These are phyloP conservation scores for Globisporangium okanoganense DNA, from an alignment of 352 stramenopile genomes.

Conservation along the genomic window DNA sequence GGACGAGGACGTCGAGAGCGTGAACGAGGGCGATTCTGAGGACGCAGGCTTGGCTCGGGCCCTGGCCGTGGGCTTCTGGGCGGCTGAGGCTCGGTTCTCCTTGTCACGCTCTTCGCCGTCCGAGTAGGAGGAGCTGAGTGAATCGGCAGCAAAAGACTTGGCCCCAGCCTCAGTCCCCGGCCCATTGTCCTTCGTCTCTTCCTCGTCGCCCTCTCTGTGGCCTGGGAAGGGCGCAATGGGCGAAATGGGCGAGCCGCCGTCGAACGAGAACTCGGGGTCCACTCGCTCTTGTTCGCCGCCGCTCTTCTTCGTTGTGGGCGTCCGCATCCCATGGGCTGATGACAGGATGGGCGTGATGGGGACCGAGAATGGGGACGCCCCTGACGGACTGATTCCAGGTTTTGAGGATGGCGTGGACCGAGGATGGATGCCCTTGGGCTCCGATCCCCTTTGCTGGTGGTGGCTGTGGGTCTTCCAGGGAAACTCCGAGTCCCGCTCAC, in stretches of 20 bases:
- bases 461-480: conserved; percentile 1
- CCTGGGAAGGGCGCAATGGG: conserved; percentile 8
- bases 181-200: conserved; percentile 20
- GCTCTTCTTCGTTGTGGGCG: not conserved
- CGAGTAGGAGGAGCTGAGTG: conserved; percentile 15
- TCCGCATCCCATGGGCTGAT: not conserved
- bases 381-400: not conserved
- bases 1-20: conserved; percentile 6
- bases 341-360: conserved; percentile 5
- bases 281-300: not conserved
- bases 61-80: not conserved
- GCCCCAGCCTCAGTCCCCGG: not conserved
- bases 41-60: not conserved
- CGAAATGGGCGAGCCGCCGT: conserved; percentile 47
- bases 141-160: conserved; percentile 25
- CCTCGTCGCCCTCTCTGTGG: conserved; percentile 16
- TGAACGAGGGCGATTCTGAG: conserved; percentile 4
- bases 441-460: not conserved
- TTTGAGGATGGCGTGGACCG: not conserved
- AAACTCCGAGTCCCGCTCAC: conserved; percentile 7
- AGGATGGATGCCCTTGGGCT: conserved; percentile 13
- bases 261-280: conserved; percentile 22
- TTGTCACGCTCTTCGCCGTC: conserved; percentile 22
- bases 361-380: conserved; percentile 1
- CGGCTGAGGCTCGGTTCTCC: conserved; percentile 17